Conservation (phyloP, 2,329 filamentous ascomycete genomes). For the Pseudogymnoascus verrucosus region DNA sequence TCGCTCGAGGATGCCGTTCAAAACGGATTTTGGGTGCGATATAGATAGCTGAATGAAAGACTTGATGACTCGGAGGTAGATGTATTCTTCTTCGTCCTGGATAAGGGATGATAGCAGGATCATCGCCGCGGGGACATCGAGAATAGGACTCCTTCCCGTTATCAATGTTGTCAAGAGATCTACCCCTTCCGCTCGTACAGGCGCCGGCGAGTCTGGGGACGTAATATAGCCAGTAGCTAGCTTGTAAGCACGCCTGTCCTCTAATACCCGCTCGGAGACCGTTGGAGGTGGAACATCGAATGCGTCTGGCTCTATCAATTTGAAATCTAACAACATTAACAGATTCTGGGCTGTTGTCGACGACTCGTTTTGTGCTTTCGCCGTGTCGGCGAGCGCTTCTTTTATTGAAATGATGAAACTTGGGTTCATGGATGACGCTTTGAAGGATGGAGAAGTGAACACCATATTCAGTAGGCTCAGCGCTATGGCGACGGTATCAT, state of each 20-base stretch:
- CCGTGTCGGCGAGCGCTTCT: conserved; percentile 37
- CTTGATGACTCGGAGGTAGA: conserved; percentile 60
- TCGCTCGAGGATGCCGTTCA: conserved; percentile 55
- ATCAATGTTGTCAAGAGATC: conserved; percentile 53
- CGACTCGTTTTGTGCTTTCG: conserved; percentile 32
- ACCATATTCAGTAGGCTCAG: conserved; percentile 55
- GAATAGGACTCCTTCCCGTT: conserved; percentile 42
- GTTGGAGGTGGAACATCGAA: conserved; percentile 28
- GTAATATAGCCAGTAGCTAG: conserved; percentile 59
- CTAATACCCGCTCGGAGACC: conserved; percentile 38
- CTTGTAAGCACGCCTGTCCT: conserved; percentile 54
- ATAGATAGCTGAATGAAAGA: conserved; percentile 51
- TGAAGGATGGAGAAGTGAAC: conserved; percentile 49
- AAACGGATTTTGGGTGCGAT: conserved; percentile 53
- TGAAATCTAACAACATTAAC: conserved; percentile 46
- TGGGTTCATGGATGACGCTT: conserved; percentile 35
- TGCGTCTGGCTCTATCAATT: conserved; percentile 25
- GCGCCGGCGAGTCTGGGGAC: conserved; percentile 52
- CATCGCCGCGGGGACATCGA: conserved; percentile 59
- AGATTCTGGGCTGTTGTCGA: conserved; percentile 50
- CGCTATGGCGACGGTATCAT: conserved; percentile 43
- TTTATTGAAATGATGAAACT: conserved; percentile 39
- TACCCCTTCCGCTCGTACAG: conserved; percentile 58
- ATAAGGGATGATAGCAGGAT: conserved; percentile 57
- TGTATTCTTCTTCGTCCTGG: conserved; percentile 61